Conservation (phyloP, 805 yeast species). For the Candida vartiovaarae region DNA sequence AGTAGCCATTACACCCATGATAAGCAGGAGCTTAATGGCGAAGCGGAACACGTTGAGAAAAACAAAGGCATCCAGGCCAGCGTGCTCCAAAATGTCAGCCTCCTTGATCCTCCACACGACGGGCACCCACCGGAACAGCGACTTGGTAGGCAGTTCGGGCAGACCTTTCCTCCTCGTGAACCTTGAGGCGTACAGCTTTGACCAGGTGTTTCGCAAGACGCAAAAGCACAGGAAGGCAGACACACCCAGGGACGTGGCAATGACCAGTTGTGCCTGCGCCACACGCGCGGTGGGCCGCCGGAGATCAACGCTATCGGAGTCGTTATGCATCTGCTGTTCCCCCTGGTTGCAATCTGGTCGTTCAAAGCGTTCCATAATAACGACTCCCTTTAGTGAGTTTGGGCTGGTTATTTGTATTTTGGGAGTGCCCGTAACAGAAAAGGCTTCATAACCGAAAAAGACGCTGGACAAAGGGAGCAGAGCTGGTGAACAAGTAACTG, state of each 20-base stretch:
- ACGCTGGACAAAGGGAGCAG: too few species aligned
- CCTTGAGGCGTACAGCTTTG: constrained; percentile 81
- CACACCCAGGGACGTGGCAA: constrained; percentile 64
- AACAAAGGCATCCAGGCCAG: constrained; percentile 93
- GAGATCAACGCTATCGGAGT: constrained; percentile 13
- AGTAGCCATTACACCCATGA: constrained; percentile 64
- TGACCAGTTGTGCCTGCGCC: constrained; percentile 67
- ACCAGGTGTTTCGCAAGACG: constrained; percentile 62
- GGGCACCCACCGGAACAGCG: constrained; percentile 78
- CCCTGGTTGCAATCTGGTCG: too few species aligned
- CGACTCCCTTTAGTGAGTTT: too few species aligned
- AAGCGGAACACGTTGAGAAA: constrained; percentile 85
- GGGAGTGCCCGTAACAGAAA: too few species aligned
- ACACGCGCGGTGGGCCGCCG: constrained; percentile 36
- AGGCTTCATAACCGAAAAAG: too few species aligned
- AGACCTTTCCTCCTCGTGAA: constrained; percentile 38
- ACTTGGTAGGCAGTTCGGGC: constrained; percentile 48
- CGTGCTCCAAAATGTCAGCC: constrained; percentile 72
- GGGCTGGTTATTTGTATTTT: too few species aligned
- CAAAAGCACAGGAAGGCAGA: constrained; percentile 67
- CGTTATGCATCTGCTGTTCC: neutral
- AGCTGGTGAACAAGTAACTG: constrained; percentile 2
- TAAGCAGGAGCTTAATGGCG: constrained; percentile 62
- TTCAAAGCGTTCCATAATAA: too few species aligned
- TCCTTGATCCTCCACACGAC: constrained; percentile 61